Conservation (phyloP, 2,329 filamentous ascomycete genomes). For the Raffaelea deltoideospora region DNA sequence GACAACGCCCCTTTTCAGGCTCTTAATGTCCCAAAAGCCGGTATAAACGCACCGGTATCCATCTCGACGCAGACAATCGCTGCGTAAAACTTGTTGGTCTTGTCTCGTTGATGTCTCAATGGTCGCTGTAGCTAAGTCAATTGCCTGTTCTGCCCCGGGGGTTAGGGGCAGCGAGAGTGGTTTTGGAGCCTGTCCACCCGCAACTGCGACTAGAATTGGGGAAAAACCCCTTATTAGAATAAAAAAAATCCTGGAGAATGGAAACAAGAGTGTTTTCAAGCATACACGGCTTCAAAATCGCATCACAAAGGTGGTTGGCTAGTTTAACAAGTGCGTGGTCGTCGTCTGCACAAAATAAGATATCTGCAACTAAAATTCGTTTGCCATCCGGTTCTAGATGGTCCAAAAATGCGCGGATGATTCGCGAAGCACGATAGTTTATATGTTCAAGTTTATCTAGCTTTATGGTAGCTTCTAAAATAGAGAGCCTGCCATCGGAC, state of each 20-base stretch:
- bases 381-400: background rate
- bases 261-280: background rate
- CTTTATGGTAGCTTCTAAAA: background rate
- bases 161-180: background rate
- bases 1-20: background rate
- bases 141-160: background rate
- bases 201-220: constrained; percentile 1
- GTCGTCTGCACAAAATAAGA: background rate
- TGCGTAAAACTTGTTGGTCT: background rate
- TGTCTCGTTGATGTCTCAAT: background rate
- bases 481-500: background rate
- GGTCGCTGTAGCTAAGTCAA: background rate
- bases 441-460: background rate
- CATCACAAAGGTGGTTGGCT: constrained; percentile 1
- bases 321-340: background rate
- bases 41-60: constrained; percentile 3
- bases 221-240: background rate
- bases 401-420: background rate
- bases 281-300: background rate
- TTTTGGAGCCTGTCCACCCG: background rate
- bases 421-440: background rate
- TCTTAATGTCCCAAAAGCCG: background rate
- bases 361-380: background rate
- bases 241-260: background rate
- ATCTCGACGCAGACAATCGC: constrained; percentile 2